These are phyloP conservation scores for Kluyveromyces lactis DNA, from an alignment of 805 yeast genomes.

Conservation along the genomic window DNA sequence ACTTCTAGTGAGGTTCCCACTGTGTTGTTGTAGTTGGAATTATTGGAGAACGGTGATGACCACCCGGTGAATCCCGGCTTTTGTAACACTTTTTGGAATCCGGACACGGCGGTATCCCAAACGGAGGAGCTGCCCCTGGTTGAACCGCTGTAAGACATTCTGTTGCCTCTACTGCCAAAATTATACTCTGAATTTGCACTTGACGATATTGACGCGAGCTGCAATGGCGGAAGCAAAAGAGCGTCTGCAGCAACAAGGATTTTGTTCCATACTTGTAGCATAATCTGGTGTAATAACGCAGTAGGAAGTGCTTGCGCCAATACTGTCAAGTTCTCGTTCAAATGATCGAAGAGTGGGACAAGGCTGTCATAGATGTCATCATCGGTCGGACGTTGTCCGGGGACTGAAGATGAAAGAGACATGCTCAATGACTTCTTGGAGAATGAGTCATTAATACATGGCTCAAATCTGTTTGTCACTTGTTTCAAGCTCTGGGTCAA, in stretches of 20 bases:
- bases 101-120: conserved; percentile 1
- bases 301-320: conserved; percentile 52
- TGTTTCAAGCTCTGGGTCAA: conserved; percentile 59
- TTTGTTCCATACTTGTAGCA: conserved; percentile 75
- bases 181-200: conserved; percentile 7
- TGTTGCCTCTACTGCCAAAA: no score
- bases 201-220: not conserved
- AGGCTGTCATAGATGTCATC: conserved; percentile 55
- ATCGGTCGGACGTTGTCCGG: conserved; percentile 18
- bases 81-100: not conserved
- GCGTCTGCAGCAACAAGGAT: conserved; percentile 62
- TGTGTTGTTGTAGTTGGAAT: conserved; percentile 24
- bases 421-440: conserved; percentile 51
- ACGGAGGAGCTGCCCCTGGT: not conserved
- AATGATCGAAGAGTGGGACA: conserved; percentile 64
- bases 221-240: conserved; percentile 62
- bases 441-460: conserved; percentile 47
- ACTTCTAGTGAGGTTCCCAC: conserved; percentile 40
- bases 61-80: not conserved
- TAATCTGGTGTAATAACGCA: conserved; percentile 50
- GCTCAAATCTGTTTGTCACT: conserved; percentile 66
- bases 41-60: not conserved
- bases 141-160: no score
- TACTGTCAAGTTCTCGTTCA: conserved; percentile 59
- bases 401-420: conserved; percentile 5